phyloP scores from a whole-genome alignment of 305 asterid species.

The Solanum hybrid region DNA sequence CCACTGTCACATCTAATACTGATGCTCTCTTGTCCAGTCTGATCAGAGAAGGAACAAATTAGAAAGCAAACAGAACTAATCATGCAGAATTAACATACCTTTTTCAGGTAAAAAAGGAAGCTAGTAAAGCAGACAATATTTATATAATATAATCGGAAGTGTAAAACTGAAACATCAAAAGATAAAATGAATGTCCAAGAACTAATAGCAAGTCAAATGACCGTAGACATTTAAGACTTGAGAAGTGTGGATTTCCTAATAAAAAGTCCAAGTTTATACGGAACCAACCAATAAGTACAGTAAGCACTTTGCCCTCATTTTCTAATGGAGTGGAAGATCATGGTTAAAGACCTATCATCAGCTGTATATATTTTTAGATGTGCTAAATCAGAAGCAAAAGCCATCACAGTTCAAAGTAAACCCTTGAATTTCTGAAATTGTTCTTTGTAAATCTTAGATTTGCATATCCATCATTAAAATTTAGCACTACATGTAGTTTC shows the following conservation, averaged over 20 bases:
- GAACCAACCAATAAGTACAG: background rate
- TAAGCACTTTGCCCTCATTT: background rate
- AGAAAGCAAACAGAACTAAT: background rate
- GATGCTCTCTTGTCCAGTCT: slow-evolving; percentile 78
- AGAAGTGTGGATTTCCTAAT: background rate
- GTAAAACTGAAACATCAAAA: background rate
- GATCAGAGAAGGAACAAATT: slow-evolving; percentile 14
- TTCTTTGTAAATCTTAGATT: background rate
- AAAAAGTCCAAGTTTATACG: background rate
- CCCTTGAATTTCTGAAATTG: background rate
- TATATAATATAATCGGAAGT: background rate
- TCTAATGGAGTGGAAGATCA: background rate
- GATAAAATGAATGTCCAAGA: background rate
- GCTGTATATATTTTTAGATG: background rate
- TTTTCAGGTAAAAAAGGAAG: background rate
- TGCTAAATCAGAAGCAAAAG: background rate
- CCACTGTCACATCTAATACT: slow-evolving; percentile 58
- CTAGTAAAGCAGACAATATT: background rate
- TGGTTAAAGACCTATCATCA: background rate
- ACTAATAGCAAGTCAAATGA: background rate
- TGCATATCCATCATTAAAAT: background rate
- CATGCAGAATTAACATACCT: background rate
- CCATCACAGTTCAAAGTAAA: background rate
- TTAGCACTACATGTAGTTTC: background rate
- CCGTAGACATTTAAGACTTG: background rate